Evolutionary conservation across 768 basidiomycete species (phyloP).

Genomic region (Butyriboletus loyo): DNA sequence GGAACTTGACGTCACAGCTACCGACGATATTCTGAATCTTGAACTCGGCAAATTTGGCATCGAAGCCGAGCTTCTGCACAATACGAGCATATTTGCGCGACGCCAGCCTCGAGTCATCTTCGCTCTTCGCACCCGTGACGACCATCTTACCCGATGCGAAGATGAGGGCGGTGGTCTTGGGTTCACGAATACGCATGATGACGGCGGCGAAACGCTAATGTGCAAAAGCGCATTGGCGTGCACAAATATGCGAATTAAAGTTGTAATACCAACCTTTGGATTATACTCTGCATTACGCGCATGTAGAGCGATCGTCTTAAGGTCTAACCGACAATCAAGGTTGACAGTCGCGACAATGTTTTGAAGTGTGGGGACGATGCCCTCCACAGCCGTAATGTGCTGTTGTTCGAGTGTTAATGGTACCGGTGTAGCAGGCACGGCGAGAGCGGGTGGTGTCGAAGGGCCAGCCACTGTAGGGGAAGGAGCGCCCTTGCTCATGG

Average conservation of each 20-base stretch:
- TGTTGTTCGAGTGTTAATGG: slow-evolving; percentile 87
- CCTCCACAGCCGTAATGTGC: slow-evolving; percentile 95
- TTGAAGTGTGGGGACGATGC: slow-evolving; percentile 98
- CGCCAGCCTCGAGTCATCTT: slow-evolving; percentile 95
- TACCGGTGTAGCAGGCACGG: slow-evolving; percentile 64
- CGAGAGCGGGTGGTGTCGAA: slow-evolving; percentile 48
- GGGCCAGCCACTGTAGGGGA: slow-evolving; percentile 53
- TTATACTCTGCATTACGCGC: slow-evolving; percentile 99
- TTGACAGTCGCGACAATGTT: slow-evolving; percentile 99
- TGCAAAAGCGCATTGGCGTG: slow-evolving; percentile 61
- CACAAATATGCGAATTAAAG: slow-evolving; percentile 36
- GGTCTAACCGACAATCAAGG: slow-evolving; percentile 91
- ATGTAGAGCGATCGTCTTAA: slow-evolving; percentile 98
- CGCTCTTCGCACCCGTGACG: slow-evolving; percentile 98
- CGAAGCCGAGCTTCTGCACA: slow-evolving; percentile 98
- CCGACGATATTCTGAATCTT: slow-evolving; percentile 99
- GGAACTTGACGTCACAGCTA: slow-evolving; percentile 97
- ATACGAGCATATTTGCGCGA: slow-evolving; percentile 99
- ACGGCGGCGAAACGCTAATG: slow-evolving; percentile 99
- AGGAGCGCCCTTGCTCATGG: slow-evolving; percentile 29
- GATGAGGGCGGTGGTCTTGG: slow-evolving; percentile 98
- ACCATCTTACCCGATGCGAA: slow-evolving; percentile 99
- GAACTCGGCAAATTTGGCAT: slow-evolving; percentile 98
- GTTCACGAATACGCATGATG: slow-evolving; percentile 99
- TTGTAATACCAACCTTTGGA: slow-evolving; percentile 87